Evolutionary conservation across 768 basidiomycete species (phyloP).

Genomic region (Russula ochroleuca): DNA sequence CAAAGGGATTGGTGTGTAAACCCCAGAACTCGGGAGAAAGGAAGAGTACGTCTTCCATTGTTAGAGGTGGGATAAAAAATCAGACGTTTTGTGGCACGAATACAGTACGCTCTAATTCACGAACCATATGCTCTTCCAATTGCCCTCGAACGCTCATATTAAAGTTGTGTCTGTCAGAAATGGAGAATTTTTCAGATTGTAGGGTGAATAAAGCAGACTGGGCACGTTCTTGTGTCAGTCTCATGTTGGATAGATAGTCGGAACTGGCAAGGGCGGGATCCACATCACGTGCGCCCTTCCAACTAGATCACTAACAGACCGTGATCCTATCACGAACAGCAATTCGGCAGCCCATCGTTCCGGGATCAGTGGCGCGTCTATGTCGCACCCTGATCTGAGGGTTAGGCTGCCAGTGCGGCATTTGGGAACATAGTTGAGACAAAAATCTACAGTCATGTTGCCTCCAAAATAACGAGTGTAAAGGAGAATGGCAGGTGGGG

Average conservation of each 20-base stretch:
- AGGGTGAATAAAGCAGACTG: constrained; percentile 19
- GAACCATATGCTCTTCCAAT: constrained; percentile 26
- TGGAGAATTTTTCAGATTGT: background rate
- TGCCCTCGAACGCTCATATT: constrained; percentile 16
- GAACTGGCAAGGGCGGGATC: no score
- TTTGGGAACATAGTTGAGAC: no score
- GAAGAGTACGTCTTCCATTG: constrained; percentile 34
- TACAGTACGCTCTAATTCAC: constrained; percentile 9
- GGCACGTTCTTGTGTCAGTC: constrained; percentile 23
- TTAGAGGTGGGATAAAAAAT: constrained; percentile 29
- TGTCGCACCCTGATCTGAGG: no score
- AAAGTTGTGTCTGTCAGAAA: constrained; percentile 6
- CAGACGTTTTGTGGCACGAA: background rate
- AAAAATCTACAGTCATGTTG: no score
- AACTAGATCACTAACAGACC: no score
- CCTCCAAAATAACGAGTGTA: no score
- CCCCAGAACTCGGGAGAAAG: constrained; percentile 39
- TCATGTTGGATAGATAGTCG: constrained; percentile 7
- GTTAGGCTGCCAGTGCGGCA: no score
- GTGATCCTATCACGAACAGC: no score
- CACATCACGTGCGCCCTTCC: no score
- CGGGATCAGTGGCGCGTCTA: no score
- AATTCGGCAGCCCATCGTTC: no score
- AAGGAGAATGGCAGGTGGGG: no score
- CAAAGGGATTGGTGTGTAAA: constrained; percentile 36